Base-by-base conservation (phyloP, 108 stramenopile genomes). In the Thalassiosira profunda region DNA sequence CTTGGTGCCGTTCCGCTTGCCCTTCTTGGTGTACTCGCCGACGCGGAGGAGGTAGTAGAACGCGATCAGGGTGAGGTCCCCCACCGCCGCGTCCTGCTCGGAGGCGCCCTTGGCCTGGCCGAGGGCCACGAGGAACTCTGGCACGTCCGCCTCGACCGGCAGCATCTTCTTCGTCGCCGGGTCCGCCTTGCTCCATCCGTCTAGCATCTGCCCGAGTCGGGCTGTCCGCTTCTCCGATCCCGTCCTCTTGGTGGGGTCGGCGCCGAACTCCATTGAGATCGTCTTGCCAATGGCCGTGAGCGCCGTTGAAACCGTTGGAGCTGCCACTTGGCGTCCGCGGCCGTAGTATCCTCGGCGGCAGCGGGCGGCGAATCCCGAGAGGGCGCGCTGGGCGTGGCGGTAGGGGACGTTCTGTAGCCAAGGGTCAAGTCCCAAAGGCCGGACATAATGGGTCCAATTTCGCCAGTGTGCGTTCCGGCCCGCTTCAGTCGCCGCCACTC, bases 341-440 rank as follows among this genome's bases (percentile, higher is more conserved):
- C 51, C 51, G 8, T 52, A 52, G 51, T 35, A 52, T 0, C 51
- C 51, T 20, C 23, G 15, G 31, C 51, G 28, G 7, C 31, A 30
- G 15, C 51, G 0, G 31, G 51, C 51, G 15, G 28, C 51, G 18
- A 52, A 52, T 0, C 51, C 51, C 6, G 51, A 35, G 51, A 52
- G 51, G 0, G 18, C 9, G 1, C 51, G n/a, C 17, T n/a, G 15
- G 1, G 15, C 17, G 5, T 15, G 14, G 0, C 1, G 5, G 51
- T 28, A 52, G 6, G 51, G 8, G 49, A 7, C 5, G 17, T 52
- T 6, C 51, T 30, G 1, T 0, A 52, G 1, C 49, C 17, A 25
- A 56, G 67, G 67, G 67, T 56, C 67, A 43, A 56, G 29, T 44
- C 67, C 54, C 41, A 67, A 9, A 67, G 33, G 43, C 35, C 24